Evolutionary conservation across 1,284 basidiomycete genomes (phyloP).

Genomic region (Ceratobasidium sp.): DNA sequence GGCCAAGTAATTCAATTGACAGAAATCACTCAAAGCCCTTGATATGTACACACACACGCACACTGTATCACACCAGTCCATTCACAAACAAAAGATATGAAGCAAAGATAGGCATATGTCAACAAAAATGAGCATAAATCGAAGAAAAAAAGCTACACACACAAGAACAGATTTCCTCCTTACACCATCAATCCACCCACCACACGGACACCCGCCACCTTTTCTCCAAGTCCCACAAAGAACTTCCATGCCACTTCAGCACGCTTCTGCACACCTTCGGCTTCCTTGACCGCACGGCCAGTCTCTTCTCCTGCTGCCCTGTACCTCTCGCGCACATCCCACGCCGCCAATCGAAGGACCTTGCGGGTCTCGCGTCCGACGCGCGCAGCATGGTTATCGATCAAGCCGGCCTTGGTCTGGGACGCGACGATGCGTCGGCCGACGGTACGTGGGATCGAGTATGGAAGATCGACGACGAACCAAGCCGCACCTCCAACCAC

Average conservation of each 20-base stretch:
- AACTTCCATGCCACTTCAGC: slow-evolving; percentile 76
- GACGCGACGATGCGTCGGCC: slow-evolving; percentile 74
- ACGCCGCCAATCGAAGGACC: slow-evolving; percentile 90
- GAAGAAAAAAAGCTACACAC: slow-evolving; percentile 26
- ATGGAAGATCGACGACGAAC: slow-evolving; percentile 87
- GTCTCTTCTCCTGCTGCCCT: slow-evolving; percentile 79
- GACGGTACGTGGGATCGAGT: slow-evolving; percentile 89
- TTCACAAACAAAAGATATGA: neutral
- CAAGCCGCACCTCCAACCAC: slow-evolving; percentile 82
- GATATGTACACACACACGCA: slow-evolving; percentile 1
- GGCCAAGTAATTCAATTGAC: too few species aligned
- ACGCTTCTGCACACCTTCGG: slow-evolving; percentile 76
- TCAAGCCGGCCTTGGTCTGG: slow-evolving; percentile 55
- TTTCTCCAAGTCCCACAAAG: slow-evolving; percentile 66
- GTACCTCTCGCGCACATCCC: slow-evolving; percentile 90
- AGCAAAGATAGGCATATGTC: slow-evolving; percentile 5
- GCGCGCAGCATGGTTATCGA: slow-evolving; percentile 73
- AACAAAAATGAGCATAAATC: neutral
- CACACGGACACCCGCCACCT: slow-evolving; percentile 61
- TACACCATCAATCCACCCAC: slow-evolving; percentile 31
- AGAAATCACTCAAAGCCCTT: neutral
- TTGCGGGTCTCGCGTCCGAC: slow-evolving; percentile 90
- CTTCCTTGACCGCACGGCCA: slow-evolving; percentile 75
- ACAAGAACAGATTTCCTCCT: slow-evolving; percentile 11
- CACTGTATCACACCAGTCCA: neutral